Conservation (phyloP, 2,329 filamentous ascomycete species). For the Mycosphaerella sp. region DNA sequence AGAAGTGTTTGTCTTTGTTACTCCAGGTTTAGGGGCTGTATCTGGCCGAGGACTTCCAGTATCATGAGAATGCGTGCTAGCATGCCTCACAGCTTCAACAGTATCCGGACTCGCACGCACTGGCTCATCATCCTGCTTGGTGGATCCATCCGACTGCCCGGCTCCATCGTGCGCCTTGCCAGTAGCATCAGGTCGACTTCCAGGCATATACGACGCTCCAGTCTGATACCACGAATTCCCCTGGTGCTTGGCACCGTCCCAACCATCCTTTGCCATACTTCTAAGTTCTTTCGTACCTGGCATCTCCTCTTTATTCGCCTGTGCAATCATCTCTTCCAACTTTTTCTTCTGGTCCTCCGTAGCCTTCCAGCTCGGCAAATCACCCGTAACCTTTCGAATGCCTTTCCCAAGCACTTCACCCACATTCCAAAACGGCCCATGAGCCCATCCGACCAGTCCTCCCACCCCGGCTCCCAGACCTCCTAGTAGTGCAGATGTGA, state of each 20-base stretch:
- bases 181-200: constrained; percentile 2
- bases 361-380: constrained; percentile 28
- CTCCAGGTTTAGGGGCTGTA: neutral
- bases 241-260: constrained; percentile 8
- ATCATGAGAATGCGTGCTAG: constrained; percentile 1
- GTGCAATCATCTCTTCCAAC: constrained; percentile 31
- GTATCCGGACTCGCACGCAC: constrained; percentile 8
- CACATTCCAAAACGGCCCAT: constrained; percentile 30
- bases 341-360: constrained; percentile 30
- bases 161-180: constrained; percentile 9
- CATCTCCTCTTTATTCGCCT: constrained; percentile 26
- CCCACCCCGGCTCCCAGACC: constrained; percentile 27
- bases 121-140: constrained; percentile 5
- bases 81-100: constrained; percentile 8
- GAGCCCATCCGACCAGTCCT: constrained; percentile 19
- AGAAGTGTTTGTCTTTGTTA: neutral
- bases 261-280: constrained; percentile 14
- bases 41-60: neutral
- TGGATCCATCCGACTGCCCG: constrained; percentile 8
- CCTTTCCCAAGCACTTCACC: constrained; percentile 23
- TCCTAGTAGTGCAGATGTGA: constrained; percentile 24
- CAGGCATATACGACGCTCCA: constrained; percentile 13
- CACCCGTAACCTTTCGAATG: constrained; percentile 26
- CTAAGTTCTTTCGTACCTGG: constrained; percentile 19
- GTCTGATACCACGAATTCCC: constrained; percentile 9